These are phyloP conservation scores for Plasmodium billcollinsi DNA, from an alignment of 169 alveolate genomes.

Conservation along the genomic window DNA sequence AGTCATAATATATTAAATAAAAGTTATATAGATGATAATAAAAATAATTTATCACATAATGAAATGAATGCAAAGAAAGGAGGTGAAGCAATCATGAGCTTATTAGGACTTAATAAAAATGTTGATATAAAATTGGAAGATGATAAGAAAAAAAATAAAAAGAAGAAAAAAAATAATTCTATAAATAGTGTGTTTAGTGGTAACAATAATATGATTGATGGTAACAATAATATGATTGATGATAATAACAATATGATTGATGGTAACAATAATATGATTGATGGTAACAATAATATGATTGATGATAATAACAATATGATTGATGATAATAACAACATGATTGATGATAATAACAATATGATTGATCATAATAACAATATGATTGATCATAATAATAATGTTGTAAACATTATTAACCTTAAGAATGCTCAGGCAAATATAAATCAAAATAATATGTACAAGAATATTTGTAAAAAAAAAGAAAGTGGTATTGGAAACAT, in stretches of 20 bases:
- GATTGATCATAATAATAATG: too few relatives aligned
- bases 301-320: background rate
- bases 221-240: background rate
- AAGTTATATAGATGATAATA: background rate
- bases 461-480: background rate
- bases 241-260: background rate
- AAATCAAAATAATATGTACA: too few relatives aligned
- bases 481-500: background rate
- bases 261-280: background rate
- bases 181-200: too few relatives aligned
- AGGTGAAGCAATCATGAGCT: slow-evolving; percentile 72
- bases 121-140: slow-evolving; percentile 26
- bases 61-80: slow-evolving; percentile 32
- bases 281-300: background rate
- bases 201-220: background rate
- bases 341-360: background rate
- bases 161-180: slow-evolving; percentile 5
- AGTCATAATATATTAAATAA: background rate
- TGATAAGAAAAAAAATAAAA: slow-evolving; percentile 17
- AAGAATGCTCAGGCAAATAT: too few relatives aligned
- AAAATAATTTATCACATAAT: background rate
- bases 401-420: too few relatives aligned
- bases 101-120: slow-evolving; percentile 43
- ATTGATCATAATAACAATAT: background rate
- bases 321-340: background rate